Evolutionary conservation across 2,329 filamentous ascomycete genomes (phyloP).

Genomic region (Moelleriella libera): DNA sequence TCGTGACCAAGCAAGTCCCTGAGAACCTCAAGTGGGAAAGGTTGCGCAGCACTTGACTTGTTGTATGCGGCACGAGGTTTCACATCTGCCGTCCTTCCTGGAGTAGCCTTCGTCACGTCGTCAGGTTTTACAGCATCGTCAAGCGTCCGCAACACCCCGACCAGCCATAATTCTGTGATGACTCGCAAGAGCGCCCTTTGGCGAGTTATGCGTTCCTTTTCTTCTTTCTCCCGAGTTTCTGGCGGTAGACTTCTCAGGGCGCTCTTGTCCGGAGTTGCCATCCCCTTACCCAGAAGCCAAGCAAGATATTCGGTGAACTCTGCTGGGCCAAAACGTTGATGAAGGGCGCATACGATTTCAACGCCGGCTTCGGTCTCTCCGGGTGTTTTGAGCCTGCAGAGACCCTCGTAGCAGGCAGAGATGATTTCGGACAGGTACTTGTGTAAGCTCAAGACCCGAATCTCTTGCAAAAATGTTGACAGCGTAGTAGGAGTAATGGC

Average conservation of each 20-base stretch:
- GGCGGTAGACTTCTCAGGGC: constrained; percentile 62
- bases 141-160: constrained; percentile 72
- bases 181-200: constrained; percentile 80
- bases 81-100: constrained; percentile 24
- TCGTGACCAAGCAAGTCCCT: constrained; percentile 94
- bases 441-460: constrained; percentile 78
- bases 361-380: constrained; percentile 87
- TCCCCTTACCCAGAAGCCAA: constrained; percentile 81
- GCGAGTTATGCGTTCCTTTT: constrained; percentile 79
- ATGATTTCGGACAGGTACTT: constrained; percentile 97
- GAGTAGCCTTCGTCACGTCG: too few species aligned
- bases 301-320: constrained; percentile 88
- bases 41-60: constrained; percentile 59
- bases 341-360: constrained; percentile 86
- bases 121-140: constrained; percentile 36
- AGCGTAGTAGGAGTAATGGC: constrained; percentile 70
- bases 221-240: constrained; percentile 84
- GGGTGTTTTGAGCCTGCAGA: constrained; percentile 80
- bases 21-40: constrained; percentile 91
- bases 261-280: constrained; percentile 81
- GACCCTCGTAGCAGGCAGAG: constrained; percentile 85
- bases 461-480: constrained; percentile 76
- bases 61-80: constrained; percentile 39
- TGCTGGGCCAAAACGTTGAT: constrained; percentile 80
- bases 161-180: constrained; percentile 91